phyloP scores from a whole-genome alignment of 495 filamentous ascomycete species.

The Poronia punctata region DNA sequence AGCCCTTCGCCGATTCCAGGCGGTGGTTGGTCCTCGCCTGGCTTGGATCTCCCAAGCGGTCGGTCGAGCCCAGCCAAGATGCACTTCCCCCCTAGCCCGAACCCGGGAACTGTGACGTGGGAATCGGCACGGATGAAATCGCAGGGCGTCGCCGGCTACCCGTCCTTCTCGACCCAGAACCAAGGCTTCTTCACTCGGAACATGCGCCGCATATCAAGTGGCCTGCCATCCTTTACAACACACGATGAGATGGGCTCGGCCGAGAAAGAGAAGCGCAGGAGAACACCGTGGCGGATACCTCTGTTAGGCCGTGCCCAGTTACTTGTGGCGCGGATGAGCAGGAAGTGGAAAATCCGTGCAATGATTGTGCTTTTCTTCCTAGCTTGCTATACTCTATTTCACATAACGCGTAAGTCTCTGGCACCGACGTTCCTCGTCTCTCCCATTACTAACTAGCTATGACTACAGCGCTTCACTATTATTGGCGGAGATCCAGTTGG shows the following conservation, averaged over 20 bases:
- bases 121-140: constrained; percentile 74
- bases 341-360: constrained; percentile 51
- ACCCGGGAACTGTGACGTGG: constrained; percentile 64
- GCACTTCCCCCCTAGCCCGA: constrained; percentile 37
- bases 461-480: constrained; percentile 35
- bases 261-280: constrained; percentile 71
- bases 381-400: constrained; percentile 57
- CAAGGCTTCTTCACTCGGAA: constrained; percentile 74
- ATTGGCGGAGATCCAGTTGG: constrained; percentile 38
- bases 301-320: constrained; percentile 31
- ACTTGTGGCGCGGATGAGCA: constrained; percentile 34
- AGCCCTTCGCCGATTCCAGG: constrained; percentile 75
- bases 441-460: constrained; percentile 11
- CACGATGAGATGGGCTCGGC: constrained; percentile 37
- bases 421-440: neutral
- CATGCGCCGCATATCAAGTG: constrained; percentile 65
- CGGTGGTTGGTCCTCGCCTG: constrained; percentile 83
- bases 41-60: constrained; percentile 63
- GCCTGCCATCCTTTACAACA: constrained; percentile 61
- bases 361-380: constrained; percentile 54
- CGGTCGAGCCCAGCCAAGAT: constrained; percentile 54
- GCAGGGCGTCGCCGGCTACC: constrained; percentile 58
- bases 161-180: constrained; percentile 75
- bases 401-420: constrained; percentile 54
- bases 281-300: constrained; percentile 36